Base-by-base conservation (phyloP, 202 grass and related monocot species). In the Setaria italica region DNA sequence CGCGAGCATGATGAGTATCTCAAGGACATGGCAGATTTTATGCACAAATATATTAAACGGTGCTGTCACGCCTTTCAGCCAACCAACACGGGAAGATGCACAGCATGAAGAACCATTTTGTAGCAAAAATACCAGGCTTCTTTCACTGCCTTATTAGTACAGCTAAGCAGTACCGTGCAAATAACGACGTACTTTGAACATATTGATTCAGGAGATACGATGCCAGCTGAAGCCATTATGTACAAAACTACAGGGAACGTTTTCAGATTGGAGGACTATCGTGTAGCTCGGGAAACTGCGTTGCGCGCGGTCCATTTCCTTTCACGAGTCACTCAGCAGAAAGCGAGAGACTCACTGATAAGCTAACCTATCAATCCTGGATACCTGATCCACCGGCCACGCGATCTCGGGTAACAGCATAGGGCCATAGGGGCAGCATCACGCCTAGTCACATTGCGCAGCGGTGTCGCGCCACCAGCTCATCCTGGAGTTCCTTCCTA, bases 241-340 rank as follows among this genome's bases (percentile, higher is more conserved):
- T 88, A 85, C 85, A 85, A 64, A 81, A 45, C 30, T n/a, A 64
- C 75, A 65, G 14, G 29, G 55, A 67, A 66, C n/a, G 47, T 45
- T 19, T 13, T 70, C 55, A 47, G 25, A 79, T 19, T 62, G 72
- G 9, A 56, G 9, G 35, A 50, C 13, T 62, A 25, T 25, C 25
- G 25, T 25, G 25, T 25, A 72, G 80, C 67, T 67, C 48, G 14
- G 67, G 15, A 78, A 78, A 82, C 70, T 6, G 62, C 37, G 20
- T 0, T 32, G 34, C 35, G 46, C 9, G 35, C 0, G 0, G 7
- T 47, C 13, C 74, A 73, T 87, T 74, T 76, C 50, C 75, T 83
- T 89, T 87, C 35, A 42, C 56, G 5, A 74, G 32, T 74, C 50
- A 51, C 71, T 70, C 54, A 0, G 25, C 25, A 25, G 48, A 47